A percentile compares a stretch with the other conserved stretches of the same genome.
Evolutionary conservation across 495 filamentous ascomycete genomes (phyloP).

Genomic region (Penicillium salamii): DNA sequence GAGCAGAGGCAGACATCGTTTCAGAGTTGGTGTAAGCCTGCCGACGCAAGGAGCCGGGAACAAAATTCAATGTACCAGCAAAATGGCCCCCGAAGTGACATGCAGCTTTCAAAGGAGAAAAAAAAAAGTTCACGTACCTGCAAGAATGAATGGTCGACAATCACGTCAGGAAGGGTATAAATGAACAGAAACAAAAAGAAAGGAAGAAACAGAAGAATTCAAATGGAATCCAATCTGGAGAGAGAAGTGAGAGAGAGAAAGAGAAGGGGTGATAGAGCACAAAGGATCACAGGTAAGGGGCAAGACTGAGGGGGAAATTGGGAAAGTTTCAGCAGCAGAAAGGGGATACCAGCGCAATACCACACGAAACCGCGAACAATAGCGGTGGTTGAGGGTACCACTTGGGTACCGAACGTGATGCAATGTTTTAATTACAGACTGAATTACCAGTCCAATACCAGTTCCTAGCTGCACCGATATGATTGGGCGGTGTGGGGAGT

Average conservation of each 20-base stretch:
- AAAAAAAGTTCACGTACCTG: constrained; percentile 5
- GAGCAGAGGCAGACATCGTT: constrained; percentile 20
- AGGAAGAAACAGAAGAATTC: constrained; percentile 14
- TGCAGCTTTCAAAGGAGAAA: constrained; percentile 11
- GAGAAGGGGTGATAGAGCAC: constrained; percentile 16
- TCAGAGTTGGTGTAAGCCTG: constrained; percentile 21
- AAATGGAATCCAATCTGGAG: constrained; percentile 13
- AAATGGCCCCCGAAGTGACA: neutral
- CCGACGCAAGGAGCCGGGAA: constrained; percentile 25
- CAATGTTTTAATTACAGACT: neutral
- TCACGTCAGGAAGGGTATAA: constrained; percentile 1
- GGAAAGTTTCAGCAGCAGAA: constrained; percentile 31
- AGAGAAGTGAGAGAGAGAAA: constrained; percentile 15
- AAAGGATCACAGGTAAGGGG: constrained; percentile 20
- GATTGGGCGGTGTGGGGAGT: constrained; percentile 6
- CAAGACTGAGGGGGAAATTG: constrained; percentile 20
- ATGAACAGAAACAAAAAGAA: constrained; percentile 10
- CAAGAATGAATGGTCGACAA: constrained; percentile 6
- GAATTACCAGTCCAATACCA: constrained; percentile 3
- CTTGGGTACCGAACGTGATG: neutral
- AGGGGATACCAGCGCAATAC: constrained; percentile 16
- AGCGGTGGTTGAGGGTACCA: neutral
- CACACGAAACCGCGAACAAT: neutral
- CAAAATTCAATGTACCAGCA: neutral
- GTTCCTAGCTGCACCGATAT: neutral